Evolutionary conservation across 2,329 filamentous ascomycete genomes (phyloP), one percentile per base, ranked within the genome.

Genomic region (Chaetothyriales sp.): DNA sequence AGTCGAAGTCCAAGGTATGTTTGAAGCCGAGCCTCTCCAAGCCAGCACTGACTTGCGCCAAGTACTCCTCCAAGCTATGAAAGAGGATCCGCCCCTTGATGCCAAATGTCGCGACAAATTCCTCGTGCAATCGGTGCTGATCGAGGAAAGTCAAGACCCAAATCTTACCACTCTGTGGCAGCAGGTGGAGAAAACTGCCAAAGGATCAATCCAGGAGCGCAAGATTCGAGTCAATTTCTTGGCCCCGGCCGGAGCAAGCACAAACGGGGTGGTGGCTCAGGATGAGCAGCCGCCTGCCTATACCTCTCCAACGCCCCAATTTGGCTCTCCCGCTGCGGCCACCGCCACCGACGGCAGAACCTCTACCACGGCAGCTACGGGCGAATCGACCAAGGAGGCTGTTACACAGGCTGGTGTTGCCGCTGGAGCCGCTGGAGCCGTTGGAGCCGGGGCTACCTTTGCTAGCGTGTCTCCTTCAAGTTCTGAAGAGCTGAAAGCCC

Each of bases 51-150:
- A 51, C 54, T 18, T 18, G 28, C 37, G 28, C 37, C 49, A 60
- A 94, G 92, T 98, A 53, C 82, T 97, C 40, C 81, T 98, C 44
- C 92, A 98, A 73, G 89, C 90, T 20, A 95, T 98, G 92, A 95
- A 95, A 76, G 81, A 88, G 65, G 89, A 97, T 64, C 90, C 90
- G 51, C 80, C 89, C 18, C 69, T 76, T 53, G 89, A 95, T 67
- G 82, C 85, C 56, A 89, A 88, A 69, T 98, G 92, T 74, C 85
- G 87, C 69, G 90, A 97, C 77, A 97, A 97, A 74, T 97, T 97
- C 70, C 80, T 97, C 51, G 90, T 97, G 37, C 90, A 97, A 71
- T 94, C 89, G 22, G 86, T 94, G 47, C 20, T 82, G 49, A 86
- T 95, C 59, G 83, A 84, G 19, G 76, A 82, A 57, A 86, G 94